These are phyloP conservation scores for Groenewaldozyma tartarivorans DNA, from an alignment of 805 yeast species.

Conservation along the genomic window DNA sequence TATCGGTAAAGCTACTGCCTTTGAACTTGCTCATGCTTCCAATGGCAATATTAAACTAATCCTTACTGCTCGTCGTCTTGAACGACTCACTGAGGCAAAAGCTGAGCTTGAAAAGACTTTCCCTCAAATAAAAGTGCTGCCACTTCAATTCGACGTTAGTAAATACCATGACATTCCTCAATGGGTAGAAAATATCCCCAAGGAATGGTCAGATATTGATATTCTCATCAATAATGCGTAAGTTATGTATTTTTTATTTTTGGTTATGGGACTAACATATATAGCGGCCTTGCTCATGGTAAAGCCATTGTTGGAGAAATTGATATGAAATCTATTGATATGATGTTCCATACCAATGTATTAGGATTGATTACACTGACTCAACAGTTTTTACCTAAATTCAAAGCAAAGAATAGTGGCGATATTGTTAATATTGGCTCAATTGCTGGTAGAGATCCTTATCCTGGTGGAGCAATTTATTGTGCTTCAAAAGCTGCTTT, in stretches of 20 bases:
- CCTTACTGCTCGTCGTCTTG: constrained; percentile 70
- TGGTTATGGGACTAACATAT: not conserved
- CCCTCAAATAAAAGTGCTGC: constrained; percentile 37
- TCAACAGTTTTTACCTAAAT: constrained; percentile 62
- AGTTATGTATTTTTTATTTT: constrained; percentile 7
- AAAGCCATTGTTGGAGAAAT: constrained; percentile 67
- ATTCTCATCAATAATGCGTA: constrained; percentile 55
- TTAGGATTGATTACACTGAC: constrained; percentile 77
- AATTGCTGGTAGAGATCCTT: constrained; percentile 62
- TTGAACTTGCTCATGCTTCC: constrained; percentile 71
- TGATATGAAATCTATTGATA: constrained; percentile 49
- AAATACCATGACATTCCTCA: constrained; percentile 40
- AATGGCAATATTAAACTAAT: constrained; percentile 62
- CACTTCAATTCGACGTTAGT: constrained; percentile 49
- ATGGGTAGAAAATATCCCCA: constrained; percentile 45
- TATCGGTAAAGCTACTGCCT: constrained; percentile 87
- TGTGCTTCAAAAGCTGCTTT: constrained; percentile 62
- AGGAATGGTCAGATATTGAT: constrained; percentile 47
- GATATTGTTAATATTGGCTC: constrained; percentile 60
- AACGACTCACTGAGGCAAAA: constrained; percentile 44
- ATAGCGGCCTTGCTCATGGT: constrained; percentile 57
- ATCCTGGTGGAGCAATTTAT: constrained; percentile 64
- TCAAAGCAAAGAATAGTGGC: constrained; percentile 56
- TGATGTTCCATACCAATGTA: constrained; percentile 82
- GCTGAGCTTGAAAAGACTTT: constrained; percentile 37